Evolutionary conservation across 768 basidiomycete species (phyloP).

Genomic region (Russula compacta): DNA sequence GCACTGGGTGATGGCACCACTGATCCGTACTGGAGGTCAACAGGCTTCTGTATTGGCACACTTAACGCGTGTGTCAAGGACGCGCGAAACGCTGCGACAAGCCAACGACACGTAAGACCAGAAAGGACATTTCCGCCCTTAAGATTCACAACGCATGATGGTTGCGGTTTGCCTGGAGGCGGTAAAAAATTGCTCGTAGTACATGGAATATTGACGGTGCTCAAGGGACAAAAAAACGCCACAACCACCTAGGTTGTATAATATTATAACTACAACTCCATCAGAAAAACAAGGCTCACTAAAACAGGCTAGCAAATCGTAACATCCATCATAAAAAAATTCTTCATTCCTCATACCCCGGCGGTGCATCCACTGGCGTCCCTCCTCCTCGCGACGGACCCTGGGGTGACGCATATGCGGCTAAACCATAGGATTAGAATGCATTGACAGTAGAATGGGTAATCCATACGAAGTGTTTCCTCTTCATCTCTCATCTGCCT

Average conservation of each 20-base stretch:
- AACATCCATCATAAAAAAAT: background rate
- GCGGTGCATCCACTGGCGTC: conserved; percentile 24
- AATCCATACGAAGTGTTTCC: conserved; percentile 55
- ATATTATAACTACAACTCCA: background rate
- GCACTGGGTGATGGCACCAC: background rate
- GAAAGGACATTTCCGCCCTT: background rate
- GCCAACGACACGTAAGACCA: background rate
- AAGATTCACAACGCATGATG: background rate
- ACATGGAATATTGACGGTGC: background rate
- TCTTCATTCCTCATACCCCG: conserved; percentile 23
- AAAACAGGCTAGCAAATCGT: background rate
- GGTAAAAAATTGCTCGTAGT: background rate
- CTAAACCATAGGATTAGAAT: conserved; percentile 7
- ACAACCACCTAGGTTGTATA: conserved; percentile 1
- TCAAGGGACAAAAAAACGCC: background rate
- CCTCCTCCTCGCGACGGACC: conserved; percentile 12
- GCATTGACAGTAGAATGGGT: no score
- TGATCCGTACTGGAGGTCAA: background rate
- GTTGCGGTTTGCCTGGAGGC: background rate
- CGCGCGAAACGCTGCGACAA: background rate
- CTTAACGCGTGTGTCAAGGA: background rate
- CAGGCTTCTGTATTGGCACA: background rate
- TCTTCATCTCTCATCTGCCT: conserved; percentile 48
- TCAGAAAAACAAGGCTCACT: conserved; percentile 3
- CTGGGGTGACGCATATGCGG: conserved; percentile 20